Base-by-base conservation (phyloP, 2,329 filamentous ascomycete genomes). In the Colletotrichum sansevieriae region DNA sequence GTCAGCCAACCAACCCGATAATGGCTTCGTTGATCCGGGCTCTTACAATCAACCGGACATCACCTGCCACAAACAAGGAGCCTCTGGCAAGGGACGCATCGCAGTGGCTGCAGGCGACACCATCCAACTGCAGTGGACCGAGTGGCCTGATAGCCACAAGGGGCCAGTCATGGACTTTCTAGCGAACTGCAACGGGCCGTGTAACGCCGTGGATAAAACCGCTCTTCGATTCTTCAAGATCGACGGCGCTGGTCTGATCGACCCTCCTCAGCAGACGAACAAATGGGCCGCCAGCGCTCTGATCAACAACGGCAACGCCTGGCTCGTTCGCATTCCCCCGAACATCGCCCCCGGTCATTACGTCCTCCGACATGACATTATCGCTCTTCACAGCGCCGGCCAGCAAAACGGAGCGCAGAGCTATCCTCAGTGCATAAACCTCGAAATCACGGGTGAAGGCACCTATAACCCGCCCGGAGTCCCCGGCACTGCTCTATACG, bases 321-420 rank as follows among this genome's bases (percentile, higher is more conserved):
- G 83, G 82, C 80, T 81, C 47, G 79, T 86, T 25, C 83, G 80
- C 8, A 83, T 87, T 61, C 85, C 85, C 39, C 74, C 77, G 61
- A 77, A 77, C 70, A 80, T 87, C 39, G 81, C 78, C 1, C 73
- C 83, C 6, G 85, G 85, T 1, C 85, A 86, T 76, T 87, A 88
- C 68, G 84, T 88, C 55, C 79, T 88, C 43, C 83, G 85, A 8
- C 84, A 87, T 72, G 85, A 87, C 74, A 85, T 86, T 69, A 86
- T 88, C 63, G 84, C 82, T 20, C 81, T 88, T 5, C 85, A 88
- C 76, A 80, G 78, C 39, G 83, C 84, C 15, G 77, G 73, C 3
- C 77, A 82, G 44, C 59, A 72, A 44, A 76, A 83, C 71, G 83
- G 83, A 12, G 82, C 83, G 41, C 83, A 85, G 75, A 81, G 81